phyloP scores from a whole-genome alignment of 2,329 filamentous ascomycete genomes.

The Penicillium sclerotigenum region DNA sequence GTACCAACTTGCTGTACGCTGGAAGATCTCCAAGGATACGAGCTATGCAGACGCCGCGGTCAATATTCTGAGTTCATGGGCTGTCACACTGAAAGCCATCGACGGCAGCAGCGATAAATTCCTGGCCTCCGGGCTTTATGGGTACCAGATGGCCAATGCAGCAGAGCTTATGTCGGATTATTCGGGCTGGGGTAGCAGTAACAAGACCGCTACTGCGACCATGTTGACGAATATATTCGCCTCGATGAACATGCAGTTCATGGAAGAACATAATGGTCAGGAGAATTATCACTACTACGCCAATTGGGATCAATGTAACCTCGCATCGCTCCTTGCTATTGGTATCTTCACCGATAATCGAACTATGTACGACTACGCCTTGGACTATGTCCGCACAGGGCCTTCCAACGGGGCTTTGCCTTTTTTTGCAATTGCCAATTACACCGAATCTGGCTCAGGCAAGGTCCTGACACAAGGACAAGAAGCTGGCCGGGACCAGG shows the following conservation, averaged over 20 bases:
- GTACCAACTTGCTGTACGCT: neutral
- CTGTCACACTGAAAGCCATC: neutral
- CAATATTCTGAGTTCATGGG: neutral
- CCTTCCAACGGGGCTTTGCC: neutral
- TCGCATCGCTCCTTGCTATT: neutral
- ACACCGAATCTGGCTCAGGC: neutral
- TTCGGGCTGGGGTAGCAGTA: neutral
- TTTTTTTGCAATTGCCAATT: neutral
- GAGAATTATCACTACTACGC: neutral
- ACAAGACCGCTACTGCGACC: neutral
- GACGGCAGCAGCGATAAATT: neutral
- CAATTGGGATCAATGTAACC: neutral
- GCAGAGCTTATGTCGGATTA: neutral
- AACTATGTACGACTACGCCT: neutral
- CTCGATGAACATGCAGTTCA: neutral
- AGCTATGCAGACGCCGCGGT: neutral
- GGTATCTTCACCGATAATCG: neutral
- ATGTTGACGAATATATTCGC: neutral
- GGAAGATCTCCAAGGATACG: neutral
- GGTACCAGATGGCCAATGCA: neutral
- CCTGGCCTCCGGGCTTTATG: neutral
- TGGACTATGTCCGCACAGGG: neutral
- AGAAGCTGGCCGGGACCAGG: neutral
- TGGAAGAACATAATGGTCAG: neutral
- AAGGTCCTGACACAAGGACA: neutral